Conservation (phyloP, 2,329 filamentous ascomycete species). For the Apiospora hydei region DNA sequence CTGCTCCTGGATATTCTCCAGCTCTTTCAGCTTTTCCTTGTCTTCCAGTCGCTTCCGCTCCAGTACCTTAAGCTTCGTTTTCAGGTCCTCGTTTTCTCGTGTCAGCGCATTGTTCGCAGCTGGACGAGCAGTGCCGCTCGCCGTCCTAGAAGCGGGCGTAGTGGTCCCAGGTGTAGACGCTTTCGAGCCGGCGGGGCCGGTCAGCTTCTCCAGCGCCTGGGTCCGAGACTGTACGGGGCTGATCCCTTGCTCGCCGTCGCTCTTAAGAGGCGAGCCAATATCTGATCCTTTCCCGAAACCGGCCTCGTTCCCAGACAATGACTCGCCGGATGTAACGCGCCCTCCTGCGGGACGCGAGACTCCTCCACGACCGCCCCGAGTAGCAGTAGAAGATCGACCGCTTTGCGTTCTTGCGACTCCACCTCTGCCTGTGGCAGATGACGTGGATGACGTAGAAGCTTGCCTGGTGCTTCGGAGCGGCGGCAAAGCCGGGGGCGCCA, state of each 20-base stretch:
- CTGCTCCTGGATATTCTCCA: slow-evolving; percentile 80
- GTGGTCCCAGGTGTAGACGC: slow-evolving; percentile 44
- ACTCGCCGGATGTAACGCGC: slow-evolving; percentile 56
- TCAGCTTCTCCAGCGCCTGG: slow-evolving; percentile 60
- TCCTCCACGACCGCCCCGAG: slow-evolving; percentile 38
- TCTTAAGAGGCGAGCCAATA: slow-evolving; percentile 56
- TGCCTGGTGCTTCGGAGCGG: slow-evolving; percentile 52
- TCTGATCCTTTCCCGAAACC: slow-evolving; percentile 46
- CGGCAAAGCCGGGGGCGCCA: slow-evolving; percentile 69
- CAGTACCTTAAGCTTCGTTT: slow-evolving; percentile 84
- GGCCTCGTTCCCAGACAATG: slow-evolving; percentile 51
- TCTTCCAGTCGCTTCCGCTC: slow-evolving; percentile 89
- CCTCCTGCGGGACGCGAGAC: slow-evolving; percentile 47
- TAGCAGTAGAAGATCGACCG: slow-evolving; percentile 43
- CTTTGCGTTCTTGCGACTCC: slow-evolving; percentile 47
- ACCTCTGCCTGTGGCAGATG: slow-evolving; percentile 47
- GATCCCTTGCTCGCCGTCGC: slow-evolving; percentile 57
- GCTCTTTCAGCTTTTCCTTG: slow-evolving; percentile 79
- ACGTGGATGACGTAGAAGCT: slow-evolving; percentile 53
- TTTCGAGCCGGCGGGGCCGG: slow-evolving; percentile 35
- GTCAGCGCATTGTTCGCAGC: slow-evolving; percentile 57
- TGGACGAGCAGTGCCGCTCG: slow-evolving; percentile 44
- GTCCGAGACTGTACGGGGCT: slow-evolving; percentile 61
- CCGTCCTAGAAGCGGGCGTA: slow-evolving; percentile 37
- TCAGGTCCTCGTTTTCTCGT: slow-evolving; percentile 84